These are phyloP conservation scores for Ustilago curta DNA, from an alignment of 1,284 basidiomycete species.

Conservation along the genomic window DNA sequence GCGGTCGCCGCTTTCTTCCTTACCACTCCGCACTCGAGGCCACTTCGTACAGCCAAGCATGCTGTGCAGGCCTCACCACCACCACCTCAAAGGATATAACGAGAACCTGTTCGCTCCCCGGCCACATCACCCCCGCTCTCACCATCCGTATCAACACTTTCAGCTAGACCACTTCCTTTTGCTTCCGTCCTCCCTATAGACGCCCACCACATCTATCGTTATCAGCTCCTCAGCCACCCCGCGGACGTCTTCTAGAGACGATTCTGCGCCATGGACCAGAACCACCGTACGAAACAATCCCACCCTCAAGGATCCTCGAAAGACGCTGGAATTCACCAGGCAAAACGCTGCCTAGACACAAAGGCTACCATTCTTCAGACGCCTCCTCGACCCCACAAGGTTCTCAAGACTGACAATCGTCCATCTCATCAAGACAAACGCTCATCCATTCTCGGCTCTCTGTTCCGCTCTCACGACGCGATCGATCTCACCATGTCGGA, in stretches of 20 bases:
- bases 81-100: slow-evolving; percentile 1
- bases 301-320: background rate
- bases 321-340: background rate
- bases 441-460: slow-evolving; percentile 1
- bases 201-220: no score
- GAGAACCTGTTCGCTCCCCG: background rate
- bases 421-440: background rate
- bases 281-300: background rate
- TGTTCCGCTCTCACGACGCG: slow-evolving; percentile 4
- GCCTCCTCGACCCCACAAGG: background rate
- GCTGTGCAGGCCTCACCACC: background rate
- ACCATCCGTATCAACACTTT: background rate
- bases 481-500: slow-evolving; percentile 17
- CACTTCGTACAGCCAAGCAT: background rate
- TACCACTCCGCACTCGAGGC: background rate
- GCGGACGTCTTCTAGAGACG: no score
- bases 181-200: no score
- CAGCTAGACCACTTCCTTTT: background rate
- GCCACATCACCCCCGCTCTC: background rate
- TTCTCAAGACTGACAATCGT: background rate
- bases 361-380: background rate
- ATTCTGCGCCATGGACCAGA: background rate
- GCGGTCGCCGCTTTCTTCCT: background rate
- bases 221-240: background rate
- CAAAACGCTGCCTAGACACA: background rate